Evolutionary conservation across 1,284 basidiomycete genomes (phyloP), one percentile per base, ranked within the genome.

Genomic region (Tilletia walkeri): DNA sequence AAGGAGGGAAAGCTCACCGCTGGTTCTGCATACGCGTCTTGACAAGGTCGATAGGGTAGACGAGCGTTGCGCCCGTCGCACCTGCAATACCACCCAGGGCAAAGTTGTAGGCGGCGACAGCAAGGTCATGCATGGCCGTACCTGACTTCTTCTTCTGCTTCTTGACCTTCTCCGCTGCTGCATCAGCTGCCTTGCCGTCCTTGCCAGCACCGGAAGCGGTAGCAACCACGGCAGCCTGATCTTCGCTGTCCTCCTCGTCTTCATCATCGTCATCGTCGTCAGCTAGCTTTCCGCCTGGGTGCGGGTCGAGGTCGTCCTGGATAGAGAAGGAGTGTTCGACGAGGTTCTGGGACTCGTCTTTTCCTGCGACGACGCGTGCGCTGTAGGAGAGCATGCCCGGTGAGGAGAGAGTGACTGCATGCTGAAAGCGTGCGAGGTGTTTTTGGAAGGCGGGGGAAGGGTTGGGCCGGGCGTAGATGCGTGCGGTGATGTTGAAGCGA

Each of bases 11-110:
- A 24, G 45, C 67, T 16, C 34, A 56, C 41, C 80, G 75, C 84
- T 99, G 95, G 85, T 99, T 99, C 87, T 99, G 95, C 89, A 99
- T 95, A 69, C 94, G 79, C 61, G 78, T 92, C 91, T 87, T 82
- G 90, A 91, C 93, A 84, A 95, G 88, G 85, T 95, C 93, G 84
- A 95, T 95, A 47, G 93, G 93, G 84, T 95, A 95, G 39, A 95
- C 93, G 65, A 93, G 92, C 73, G 90, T 97, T 67, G 91, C 95
- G 76, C 94, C 94, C 75, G 93, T 89, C 47, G 78, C 93, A 71
- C 95, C 95, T 50, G 95, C 94, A 73, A 96, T 85, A 84, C 95
- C 95, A 82, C 95, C 95, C 79, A 92, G 90, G 63, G 88, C 87
- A 82, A 99, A 98, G 84, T 89, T 94, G 85, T 97, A 99, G 18